phyloP scores from a whole-genome alignment of 2,329 filamentous ascomycete species.

The Exophiala phaeomuriformis region DNA sequence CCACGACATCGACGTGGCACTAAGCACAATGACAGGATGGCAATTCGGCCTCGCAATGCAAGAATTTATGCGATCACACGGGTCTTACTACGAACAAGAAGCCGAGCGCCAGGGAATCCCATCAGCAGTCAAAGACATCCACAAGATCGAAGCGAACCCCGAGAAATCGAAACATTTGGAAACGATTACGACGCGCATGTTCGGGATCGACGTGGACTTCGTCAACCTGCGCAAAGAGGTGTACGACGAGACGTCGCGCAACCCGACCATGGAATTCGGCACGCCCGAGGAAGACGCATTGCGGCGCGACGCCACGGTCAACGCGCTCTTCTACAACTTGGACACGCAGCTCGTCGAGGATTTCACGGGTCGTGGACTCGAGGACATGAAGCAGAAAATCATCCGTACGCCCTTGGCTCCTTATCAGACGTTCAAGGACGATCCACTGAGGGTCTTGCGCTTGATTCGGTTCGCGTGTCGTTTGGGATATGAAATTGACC shows the following conservation, averaged over 20 bases:
- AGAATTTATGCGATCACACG: slow-evolving; percentile 35
- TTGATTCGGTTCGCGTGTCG: slow-evolving; percentile 86
- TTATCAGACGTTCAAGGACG: slow-evolving; percentile 87
- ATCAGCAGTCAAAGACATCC: slow-evolving; percentile 55
- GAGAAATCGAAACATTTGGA: slow-evolving; percentile 96
- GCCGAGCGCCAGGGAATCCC: slow-evolving; percentile 30
- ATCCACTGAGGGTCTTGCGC: slow-evolving; percentile 78
- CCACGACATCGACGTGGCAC: slow-evolving; percentile 45
- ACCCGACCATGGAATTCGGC: slow-evolving; percentile 88
- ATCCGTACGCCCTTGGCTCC: slow-evolving; percentile 84
- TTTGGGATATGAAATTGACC: slow-evolving; percentile 70
- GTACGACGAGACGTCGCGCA: slow-evolving; percentile 80
- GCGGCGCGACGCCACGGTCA: slow-evolving; percentile 85
- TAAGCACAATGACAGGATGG: slow-evolving; percentile 45
- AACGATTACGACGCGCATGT: slow-evolving; percentile 77
- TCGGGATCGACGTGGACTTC: slow-evolving; percentile 84
- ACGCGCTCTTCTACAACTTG: slow-evolving; percentile 93
- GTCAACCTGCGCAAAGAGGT: slow-evolving; percentile 91
- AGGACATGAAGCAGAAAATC: slow-evolving; percentile 63
- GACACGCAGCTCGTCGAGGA: slow-evolving; percentile 75
- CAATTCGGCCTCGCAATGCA: slow-evolving; percentile 42
- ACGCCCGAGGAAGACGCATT: slow-evolving; percentile 84
- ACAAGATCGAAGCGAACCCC: slow-evolving; percentile 86
- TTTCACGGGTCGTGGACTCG: slow-evolving; percentile 64
- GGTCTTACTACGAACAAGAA: slow-evolving; percentile 40